Base-by-base conservation (phyloP, 768 basidiomycete species). In the Rhizopogon rudus region DNA sequence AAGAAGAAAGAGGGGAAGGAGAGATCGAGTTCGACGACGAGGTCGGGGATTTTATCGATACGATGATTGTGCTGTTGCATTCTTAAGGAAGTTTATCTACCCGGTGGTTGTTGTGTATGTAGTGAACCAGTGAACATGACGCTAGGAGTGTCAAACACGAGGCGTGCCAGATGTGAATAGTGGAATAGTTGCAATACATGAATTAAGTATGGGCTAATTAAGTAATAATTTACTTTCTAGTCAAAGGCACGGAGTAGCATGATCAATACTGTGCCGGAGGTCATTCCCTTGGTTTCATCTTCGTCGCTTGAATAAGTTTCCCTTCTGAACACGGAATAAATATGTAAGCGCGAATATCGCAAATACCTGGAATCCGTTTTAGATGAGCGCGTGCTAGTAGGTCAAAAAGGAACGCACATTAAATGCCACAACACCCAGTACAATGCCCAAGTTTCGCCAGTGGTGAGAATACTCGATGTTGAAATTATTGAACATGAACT, bases 361-460 rank as follows among this genome's bases (percentile, higher is more conserved):
- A 25, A 37, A 49, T 12, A 53, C 25, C 52, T 53, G 14, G 22
- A 48, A 13, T 14, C 9, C 5, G 17, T 8, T 12, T 12, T 37
- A 1, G 6, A n/a, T 49, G 10, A 53, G 41, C 1, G n/a, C 16
- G 9, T 28, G 40, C 3, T 10, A 25, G 44, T 6, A 1, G 29
- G 17, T 17, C 10, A 29, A 50, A 25, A 17, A 29, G 35, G 25
- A 7, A 70, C 79, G 63, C 53, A 81, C 78, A 44, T 85, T 84
- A 61, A 83, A 78, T 2, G 65, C 56, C 17, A 75, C 74, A 61
- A 72, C 81, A 0, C 63, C 81, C 55, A 74, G 70, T 57, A 84
- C 61, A 44, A 86, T 61, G 3, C 82, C 82, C 46, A 82, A 68
- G 65, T 85, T 71, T 39, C 82, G 69, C 82, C 82, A 85, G 22